phyloP scores from a whole-genome alignment of 805 yeast species.

The Hanseniaspora vineae region DNA sequence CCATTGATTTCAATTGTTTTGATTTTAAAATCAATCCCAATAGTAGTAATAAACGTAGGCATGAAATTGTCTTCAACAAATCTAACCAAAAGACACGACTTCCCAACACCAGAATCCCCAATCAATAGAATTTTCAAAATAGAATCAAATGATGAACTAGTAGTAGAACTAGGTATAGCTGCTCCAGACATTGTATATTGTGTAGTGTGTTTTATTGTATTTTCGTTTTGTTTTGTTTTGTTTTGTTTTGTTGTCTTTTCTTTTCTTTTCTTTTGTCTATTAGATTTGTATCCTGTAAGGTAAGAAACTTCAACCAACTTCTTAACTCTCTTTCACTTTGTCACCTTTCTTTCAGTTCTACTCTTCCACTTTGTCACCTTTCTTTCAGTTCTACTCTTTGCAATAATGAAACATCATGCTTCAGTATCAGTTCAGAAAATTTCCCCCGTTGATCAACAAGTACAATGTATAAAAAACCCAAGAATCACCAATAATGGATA shows the following conservation, averaged over 20 bases:
- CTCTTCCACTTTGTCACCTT: too few species aligned
- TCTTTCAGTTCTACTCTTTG: too few species aligned
- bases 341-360: too few species aligned
- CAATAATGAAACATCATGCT: too few species aligned
- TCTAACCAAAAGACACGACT: slow-evolving; percentile 79
- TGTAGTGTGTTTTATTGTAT: background rate
- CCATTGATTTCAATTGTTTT: slow-evolving; percentile 92
- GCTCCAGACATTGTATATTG: slow-evolving; percentile 1
- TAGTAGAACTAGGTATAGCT: slow-evolving; percentile 8
- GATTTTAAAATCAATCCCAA: slow-evolving; percentile 96
- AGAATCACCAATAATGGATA: background rate
- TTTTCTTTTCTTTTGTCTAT: background rate
- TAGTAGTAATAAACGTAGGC: slow-evolving; percentile 92
- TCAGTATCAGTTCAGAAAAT: too few species aligned
- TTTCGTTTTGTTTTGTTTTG: background rate
- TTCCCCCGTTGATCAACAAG: too few species aligned
- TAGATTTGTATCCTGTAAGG: too few species aligned
- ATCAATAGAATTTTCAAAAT: slow-evolving; percentile 85
- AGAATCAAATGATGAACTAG: slow-evolving; percentile 48
- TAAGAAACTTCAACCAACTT: too few species aligned
- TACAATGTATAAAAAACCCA: too few species aligned
- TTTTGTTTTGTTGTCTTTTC: background rate
- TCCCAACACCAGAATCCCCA: slow-evolving; percentile 90
- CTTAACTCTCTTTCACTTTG: too few species aligned
- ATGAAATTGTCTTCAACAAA: slow-evolving; percentile 95